Evolutionary conservation across 805 yeast genomes (phyloP).

Genomic region (Debaryomyces tyrocola): DNA sequence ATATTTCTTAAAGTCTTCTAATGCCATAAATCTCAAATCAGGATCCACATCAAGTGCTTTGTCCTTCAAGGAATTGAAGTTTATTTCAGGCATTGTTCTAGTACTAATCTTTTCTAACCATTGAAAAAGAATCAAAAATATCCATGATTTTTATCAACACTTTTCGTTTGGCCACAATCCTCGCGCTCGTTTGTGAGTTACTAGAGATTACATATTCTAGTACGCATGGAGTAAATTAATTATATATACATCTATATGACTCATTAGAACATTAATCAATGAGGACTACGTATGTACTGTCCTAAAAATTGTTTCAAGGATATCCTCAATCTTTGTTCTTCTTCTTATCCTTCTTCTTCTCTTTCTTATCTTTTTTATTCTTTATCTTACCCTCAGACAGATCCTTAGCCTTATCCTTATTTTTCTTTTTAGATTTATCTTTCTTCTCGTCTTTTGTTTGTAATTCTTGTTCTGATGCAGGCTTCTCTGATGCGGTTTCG

Average conservation of each 20-base stretch:
- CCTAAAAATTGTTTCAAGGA: slow-evolving; percentile 4
- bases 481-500: neutral
- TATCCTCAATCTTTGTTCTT: slow-evolving; percentile 9
- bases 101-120: neutral
- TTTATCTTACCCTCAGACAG: slow-evolving; percentile 9
- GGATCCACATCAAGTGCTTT: slow-evolving; percentile 69
- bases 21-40: slow-evolving; percentile 82
- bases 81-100: slow-evolving; percentile 23
- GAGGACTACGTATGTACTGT: slow-evolving; percentile 1
- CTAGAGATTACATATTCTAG: too few relatives aligned
- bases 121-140: too few relatives aligned
- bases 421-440: slow-evolving; percentile 8
- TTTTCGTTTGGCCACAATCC: too few relatives aligned
- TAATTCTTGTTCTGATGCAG: slow-evolving; percentile 17
- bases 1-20: slow-evolving; percentile 63
- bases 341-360: slow-evolving; percentile 13
- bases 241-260: neutral
- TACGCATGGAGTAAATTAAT: too few relatives aligned
- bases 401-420: slow-evolving; percentile 6
- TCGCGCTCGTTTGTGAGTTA: too few relatives aligned
- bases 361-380: slow-evolving; percentile 13
- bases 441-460: slow-evolving; percentile 11
- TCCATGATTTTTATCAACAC: too few relatives aligned
- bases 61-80: slow-evolving; percentile 32
- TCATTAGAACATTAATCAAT: neutral